Evolutionary conservation across 2,329 filamentous ascomycete species (phyloP).

Genomic region (Curvularia sp.): DNA sequence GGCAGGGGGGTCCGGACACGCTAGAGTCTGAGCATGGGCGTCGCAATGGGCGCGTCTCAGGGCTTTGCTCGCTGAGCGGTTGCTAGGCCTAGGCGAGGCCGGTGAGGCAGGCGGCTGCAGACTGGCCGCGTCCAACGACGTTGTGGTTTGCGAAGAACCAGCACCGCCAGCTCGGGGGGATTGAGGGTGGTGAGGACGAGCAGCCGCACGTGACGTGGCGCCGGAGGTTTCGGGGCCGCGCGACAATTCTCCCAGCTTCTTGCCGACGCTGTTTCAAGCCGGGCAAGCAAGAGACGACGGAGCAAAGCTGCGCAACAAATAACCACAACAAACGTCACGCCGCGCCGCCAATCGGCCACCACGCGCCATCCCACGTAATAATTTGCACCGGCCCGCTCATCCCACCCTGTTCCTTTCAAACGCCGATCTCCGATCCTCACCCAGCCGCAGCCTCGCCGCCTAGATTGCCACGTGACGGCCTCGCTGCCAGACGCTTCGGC

Average conservation of each 20-base stretch:
- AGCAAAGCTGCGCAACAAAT: constrained; percentile 28
- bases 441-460: constrained; percentile 11
- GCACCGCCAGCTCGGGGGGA: background rate
- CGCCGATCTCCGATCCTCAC: constrained; percentile 17
- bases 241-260: too few relatives aligned
- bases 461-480: constrained; percentile 5
- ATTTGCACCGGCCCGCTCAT: constrained; percentile 34
- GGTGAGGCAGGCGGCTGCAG: constrained; percentile 1
- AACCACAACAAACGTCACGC: constrained; percentile 12
- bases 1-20: constrained; percentile 19
- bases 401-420: constrained; percentile 27
- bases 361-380: constrained; percentile 26
- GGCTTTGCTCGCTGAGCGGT: background rate
- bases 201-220: background rate
- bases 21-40: constrained; percentile 10
- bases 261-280: too few relatives aligned
- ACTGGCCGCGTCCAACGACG: background rate
- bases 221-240: constrained; percentile 9
- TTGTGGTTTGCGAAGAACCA: too few relatives aligned
- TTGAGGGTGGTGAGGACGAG: background rate
- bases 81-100: background rate
- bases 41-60: background rate
- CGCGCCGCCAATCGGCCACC: constrained; percentile 2
- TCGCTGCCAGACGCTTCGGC: background rate
- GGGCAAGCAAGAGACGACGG: background rate